phyloP scores from a whole-genome alignment of 768 basidiomycete species.

The Leucocoprinus sp. region DNA sequence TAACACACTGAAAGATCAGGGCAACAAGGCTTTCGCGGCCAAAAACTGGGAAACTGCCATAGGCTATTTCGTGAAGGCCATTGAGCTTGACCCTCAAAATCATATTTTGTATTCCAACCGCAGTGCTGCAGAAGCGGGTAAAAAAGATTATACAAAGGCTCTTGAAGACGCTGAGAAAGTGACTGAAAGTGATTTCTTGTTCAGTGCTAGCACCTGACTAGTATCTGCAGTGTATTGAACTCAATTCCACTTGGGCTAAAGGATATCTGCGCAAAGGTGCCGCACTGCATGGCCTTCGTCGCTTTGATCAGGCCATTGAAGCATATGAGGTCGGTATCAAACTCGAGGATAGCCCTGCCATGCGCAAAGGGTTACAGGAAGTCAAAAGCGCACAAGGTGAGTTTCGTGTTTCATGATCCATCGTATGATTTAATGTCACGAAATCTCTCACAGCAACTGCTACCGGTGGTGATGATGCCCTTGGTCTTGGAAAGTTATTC shows the following conservation, averaged over 20 bases:
- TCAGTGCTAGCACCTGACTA: background rate
- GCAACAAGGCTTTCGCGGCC: slow-evolving; percentile 92
- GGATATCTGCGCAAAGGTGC: slow-evolving; percentile 91
- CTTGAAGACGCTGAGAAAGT: slow-evolving; percentile 90
- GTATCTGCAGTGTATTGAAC: slow-evolving; percentile 56
- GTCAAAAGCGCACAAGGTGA: slow-evolving; percentile 79
- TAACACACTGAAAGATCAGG: slow-evolving; percentile 76
- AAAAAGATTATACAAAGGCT: slow-evolving; percentile 68
- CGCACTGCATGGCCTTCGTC: slow-evolving; percentile 75
- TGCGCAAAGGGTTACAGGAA: slow-evolving; percentile 83
- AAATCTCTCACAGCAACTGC: slow-evolving; percentile 27
- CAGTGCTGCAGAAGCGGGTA: slow-evolving; percentile 85
- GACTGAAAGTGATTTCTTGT: slow-evolving; percentile 13
- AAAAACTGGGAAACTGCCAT: slow-evolving; percentile 89
- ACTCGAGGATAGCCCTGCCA: slow-evolving; percentile 72
- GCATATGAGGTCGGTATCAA: slow-evolving; percentile 79
- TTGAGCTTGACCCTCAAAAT: slow-evolving; percentile 74
- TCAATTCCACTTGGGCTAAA: slow-evolving; percentile 81
- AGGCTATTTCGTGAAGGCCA: slow-evolving; percentile 74
- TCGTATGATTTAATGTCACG: slow-evolving; percentile 5
- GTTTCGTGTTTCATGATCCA: slow-evolving; percentile 16
- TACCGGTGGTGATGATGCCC: slow-evolving; percentile 29
- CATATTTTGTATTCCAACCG: slow-evolving; percentile 91
- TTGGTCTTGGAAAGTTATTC: slow-evolving; percentile 72
- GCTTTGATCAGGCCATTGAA: slow-evolving; percentile 76